These are phyloP conservation scores for Polytrichum formosum DNA, from an alignment of 225 moss, liverwort and hornwort genomes.

Conservation along the genomic window DNA sequence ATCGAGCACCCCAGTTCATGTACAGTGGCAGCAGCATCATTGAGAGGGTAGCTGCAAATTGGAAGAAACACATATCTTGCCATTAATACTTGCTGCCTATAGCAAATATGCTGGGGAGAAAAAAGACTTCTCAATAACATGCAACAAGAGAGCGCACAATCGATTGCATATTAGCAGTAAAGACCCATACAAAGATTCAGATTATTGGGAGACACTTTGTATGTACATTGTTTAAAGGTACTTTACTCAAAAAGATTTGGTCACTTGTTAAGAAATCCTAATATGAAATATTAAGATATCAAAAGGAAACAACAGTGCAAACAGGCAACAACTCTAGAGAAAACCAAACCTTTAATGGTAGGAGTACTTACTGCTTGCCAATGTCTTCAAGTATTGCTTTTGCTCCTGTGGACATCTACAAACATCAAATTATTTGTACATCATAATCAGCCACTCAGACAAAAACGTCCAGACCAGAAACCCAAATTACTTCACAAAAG, in stretches of 20 bases:
- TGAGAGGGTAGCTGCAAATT: constrained; percentile 77
- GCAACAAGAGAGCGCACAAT: neutral
- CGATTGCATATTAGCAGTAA: neutral
- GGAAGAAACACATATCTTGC: neutral
- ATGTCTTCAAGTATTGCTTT: constrained; percentile 73
- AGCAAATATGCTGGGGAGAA: neutral
- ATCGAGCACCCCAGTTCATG: constrained; percentile 79
- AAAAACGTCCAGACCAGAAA: too few relatives aligned
- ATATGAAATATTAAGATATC: neutral
- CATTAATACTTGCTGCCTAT: too few relatives aligned
- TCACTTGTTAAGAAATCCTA: neutral
- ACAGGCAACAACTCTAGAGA: neutral
- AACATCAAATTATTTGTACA: neutral
- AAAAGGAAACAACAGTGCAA: constrained; percentile 5
- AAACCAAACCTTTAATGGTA: constrained; percentile 7
- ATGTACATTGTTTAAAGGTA: neutral
- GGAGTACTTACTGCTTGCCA: constrained; percentile 59
- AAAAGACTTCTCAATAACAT: neutral
- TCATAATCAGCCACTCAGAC: too few relatives aligned
- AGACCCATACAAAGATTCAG: neutral
- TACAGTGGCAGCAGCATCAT: constrained; percentile 88
- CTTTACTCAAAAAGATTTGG: neutral
- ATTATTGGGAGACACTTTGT: neutral
- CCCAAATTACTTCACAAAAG: too few relatives aligned
- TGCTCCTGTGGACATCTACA: constrained; percentile 88